phyloP scores from a whole-genome alignment of 257 asterid genomes.

The Nemophila menziesii region DNA sequence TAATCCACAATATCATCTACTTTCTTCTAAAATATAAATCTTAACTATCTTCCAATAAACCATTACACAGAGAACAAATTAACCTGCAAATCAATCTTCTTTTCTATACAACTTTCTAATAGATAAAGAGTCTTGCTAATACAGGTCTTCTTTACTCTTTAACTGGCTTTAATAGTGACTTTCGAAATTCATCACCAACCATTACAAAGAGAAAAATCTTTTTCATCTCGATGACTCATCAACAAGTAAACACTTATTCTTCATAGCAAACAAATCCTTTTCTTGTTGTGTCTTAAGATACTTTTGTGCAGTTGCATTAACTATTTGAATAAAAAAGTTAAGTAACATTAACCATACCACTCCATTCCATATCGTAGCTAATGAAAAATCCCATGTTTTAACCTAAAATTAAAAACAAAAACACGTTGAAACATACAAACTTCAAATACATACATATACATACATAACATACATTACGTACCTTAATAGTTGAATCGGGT shows the following conservation, averaged over 20 bases:
- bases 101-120: constrained; percentile 19
- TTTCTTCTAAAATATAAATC: neutral
- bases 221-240: constrained; percentile 6
- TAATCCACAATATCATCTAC: neutral
- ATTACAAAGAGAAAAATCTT: neutral
- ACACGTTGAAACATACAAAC: neutral
- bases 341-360: constrained; percentile 77
- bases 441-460: too few relatives aligned
- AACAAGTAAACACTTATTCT: constrained; percentile 28
- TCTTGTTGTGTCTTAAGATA: constrained; percentile 61
- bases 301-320: constrained; percentile 60
- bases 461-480: constrained; percentile 1
- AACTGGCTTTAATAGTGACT: neutral
- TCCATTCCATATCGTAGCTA: constrained; percentile 58
- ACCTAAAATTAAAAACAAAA: constrained; percentile 40
- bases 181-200: neutral
- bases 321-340: constrained; percentile 62
- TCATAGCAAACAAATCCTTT: constrained; percentile 32
- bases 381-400: constrained; percentile 64
- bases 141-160: constrained; percentile 7
- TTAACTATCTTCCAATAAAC: neutral
- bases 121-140: constrained; percentile 10
- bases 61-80: neutral
- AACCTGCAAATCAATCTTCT: constrained; percentile 9
- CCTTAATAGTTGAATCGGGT: constrained; percentile 43